Percentiles rank a stretch among this genome's conserved stretches.
Conservation (phyloP, 257 asterid species). For the Capsicum pubescens region DNA sequence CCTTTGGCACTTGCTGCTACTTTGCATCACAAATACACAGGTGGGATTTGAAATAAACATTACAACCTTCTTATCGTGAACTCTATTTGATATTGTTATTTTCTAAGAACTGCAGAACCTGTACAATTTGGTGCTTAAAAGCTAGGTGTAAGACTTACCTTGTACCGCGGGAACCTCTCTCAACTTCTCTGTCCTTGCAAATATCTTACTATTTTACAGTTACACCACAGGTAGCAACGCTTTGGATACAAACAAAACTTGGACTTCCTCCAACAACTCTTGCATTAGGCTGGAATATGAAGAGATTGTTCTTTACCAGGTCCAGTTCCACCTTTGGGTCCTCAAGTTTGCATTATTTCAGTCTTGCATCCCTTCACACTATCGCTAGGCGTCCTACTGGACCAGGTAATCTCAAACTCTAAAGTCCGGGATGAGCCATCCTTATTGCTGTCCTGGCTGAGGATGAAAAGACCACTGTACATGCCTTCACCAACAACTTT, state of each 20-base stretch:
- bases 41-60: conserved; percentile 12
- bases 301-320: conserved; percentile 17
- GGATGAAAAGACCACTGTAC: conserved; percentile 64
- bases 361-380: conserved; percentile 34
- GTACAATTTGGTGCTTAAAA: conserved; percentile 28
- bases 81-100: conserved; percentile 12
- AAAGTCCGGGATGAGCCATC: conserved; percentile 64
- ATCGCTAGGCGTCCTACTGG: conserved; percentile 49
- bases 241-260: neutral
- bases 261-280: conserved; percentile 14
- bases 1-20: neutral
- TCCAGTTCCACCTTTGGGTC: conserved; percentile 8
- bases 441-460: conserved; percentile 57
- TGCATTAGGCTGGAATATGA: neutral
- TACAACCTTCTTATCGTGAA: neutral
- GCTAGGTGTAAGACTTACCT: conserved; percentile 20
- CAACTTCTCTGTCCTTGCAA: conserved; percentile 12
- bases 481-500: conserved; percentile 79
- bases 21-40: conserved; percentile 18
- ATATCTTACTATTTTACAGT: conserved; percentile 3
- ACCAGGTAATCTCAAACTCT: conserved; percentile 81
- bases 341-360: neutral
- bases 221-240: conserved; percentile 16
- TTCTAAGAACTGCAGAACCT: conserved; percentile 3
- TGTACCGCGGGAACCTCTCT: neutral